These are phyloP conservation scores for Pythium scleroteichum DNA, from an alignment of 352 stramenopile genomes.

Conservation along the genomic window DNA sequence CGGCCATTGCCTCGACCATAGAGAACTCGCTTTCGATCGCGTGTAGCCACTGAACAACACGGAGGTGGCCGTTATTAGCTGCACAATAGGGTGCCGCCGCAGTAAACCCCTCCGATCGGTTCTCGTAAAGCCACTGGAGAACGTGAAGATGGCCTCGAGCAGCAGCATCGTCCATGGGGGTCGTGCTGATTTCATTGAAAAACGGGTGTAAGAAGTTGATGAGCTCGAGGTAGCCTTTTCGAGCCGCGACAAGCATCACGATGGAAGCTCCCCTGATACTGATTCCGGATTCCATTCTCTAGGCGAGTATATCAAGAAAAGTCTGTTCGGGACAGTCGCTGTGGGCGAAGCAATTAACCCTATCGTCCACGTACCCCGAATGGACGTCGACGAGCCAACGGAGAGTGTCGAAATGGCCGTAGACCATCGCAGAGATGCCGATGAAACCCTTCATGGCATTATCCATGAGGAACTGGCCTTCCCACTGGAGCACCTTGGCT, in stretches of 20 bases:
- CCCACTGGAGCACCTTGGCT: conserved; percentile 14
- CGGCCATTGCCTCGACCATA: conserved; percentile 1
- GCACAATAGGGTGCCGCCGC: neutral
- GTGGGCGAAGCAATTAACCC: too few relatives aligned
- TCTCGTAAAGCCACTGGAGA: conserved; percentile 26
- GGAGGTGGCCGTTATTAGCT: neutral
- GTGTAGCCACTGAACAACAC: conserved; percentile 19
- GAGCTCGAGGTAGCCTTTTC: neutral
- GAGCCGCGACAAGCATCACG: too few relatives aligned
- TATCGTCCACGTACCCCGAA: too few relatives aligned
- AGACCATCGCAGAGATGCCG: neutral
- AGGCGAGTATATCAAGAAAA: too few relatives aligned
- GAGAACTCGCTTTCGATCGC: neutral
- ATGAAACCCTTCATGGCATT: neutral
- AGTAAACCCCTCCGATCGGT: conserved; percentile 45
- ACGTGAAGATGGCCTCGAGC: conserved; percentile 3
- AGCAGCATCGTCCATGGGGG: neutral
- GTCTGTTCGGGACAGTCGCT: too few relatives aligned
- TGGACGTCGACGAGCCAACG: too few relatives aligned
- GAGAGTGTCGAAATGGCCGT: neutral
- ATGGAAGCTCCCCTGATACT: too few relatives aligned
- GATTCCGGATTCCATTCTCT: too few relatives aligned
- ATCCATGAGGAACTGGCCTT: neutral
- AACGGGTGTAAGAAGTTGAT: conserved; percentile 27
- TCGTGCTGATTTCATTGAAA: conserved; percentile 23